Percentiles rank a stretch among this genome's conserved stretches.
Conservation (phyloP, 805 yeast species). For the Metschnikowia continentalis region DNA sequence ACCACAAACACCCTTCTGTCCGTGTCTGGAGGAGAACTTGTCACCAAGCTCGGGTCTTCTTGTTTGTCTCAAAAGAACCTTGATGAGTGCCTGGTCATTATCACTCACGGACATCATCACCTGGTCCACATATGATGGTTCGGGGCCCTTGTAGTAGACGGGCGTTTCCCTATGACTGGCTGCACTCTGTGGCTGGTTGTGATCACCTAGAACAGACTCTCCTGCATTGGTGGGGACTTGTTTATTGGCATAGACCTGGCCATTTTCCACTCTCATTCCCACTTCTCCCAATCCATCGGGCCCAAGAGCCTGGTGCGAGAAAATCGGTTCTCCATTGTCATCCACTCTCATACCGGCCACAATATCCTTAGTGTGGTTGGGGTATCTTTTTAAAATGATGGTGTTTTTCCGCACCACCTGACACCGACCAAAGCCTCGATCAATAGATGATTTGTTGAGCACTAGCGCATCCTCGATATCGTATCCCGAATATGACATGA, state of each 20-base stretch:
- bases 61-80: slow-evolving; percentile 88
- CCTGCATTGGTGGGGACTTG: slow-evolving; percentile 85
- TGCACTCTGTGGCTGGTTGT: slow-evolving; percentile 32
- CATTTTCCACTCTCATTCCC: slow-evolving; percentile 84
- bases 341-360: slow-evolving; percentile 89
- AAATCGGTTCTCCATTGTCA: slow-evolving; percentile 73
- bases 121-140: slow-evolving; percentile 91
- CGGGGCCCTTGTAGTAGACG: slow-evolving; percentile 89
- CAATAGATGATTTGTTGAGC: slow-evolving; percentile 86
- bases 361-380: slow-evolving; percentile 89
- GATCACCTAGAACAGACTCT: slow-evolving; percentile 51
- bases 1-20: slow-evolving; percentile 99
- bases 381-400: slow-evolving; percentile 81
- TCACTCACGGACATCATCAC: slow-evolving; percentile 97
- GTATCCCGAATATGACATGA: slow-evolving; percentile 97
- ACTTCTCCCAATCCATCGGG: slow-evolving; percentile 97
- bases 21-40: slow-evolving; percentile 87
- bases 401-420: slow-evolving; percentile 93
- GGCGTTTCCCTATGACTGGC: slow-evolving; percentile 86
- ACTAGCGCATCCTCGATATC: slow-evolving; percentile 99
- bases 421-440: slow-evolving; percentile 96
- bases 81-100: slow-evolving; percentile 89
- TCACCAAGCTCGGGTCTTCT: slow-evolving; percentile 98
- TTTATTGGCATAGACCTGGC: slow-evolving; percentile 91
- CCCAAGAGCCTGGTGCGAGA: slow-evolving; percentile 83